A percentile compares a stretch with the other conserved stretches of the same genome.
Evolutionary conservation across 208 protist species (phyloP).

Genomic region (Tritrichomonas musculus): DNA sequence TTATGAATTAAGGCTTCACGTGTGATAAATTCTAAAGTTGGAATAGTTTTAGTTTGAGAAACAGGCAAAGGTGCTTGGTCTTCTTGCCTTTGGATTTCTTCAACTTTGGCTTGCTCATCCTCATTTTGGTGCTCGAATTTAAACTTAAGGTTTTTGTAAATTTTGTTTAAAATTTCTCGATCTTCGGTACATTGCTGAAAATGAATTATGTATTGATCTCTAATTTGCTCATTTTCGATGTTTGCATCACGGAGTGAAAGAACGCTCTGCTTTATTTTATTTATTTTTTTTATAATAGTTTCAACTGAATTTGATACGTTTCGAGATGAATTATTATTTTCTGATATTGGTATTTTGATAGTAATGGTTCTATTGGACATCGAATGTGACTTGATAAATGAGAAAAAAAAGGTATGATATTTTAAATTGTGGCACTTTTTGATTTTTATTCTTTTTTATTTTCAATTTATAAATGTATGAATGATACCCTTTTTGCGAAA

Average conservation of each 20-base stretch:
- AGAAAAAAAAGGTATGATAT: no score
- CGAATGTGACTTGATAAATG: no score
- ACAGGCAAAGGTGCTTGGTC: neutral
- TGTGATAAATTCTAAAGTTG: neutral
- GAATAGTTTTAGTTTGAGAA: neutral
- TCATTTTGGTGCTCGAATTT: neutral
- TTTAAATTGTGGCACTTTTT: no score
- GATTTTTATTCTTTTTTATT: no score
- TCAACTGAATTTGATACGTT: no score
- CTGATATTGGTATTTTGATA: no score
- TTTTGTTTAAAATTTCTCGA: neutral
- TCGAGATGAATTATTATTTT: no score
- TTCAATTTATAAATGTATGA: no score
- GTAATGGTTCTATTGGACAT: no score
- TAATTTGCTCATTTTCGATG: neutral
- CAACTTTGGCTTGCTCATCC: neutral
- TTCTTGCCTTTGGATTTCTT: neutral
- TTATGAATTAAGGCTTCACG: neutral
- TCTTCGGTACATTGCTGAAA: slow-evolving; percentile 19
- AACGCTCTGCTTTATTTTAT: neutral
- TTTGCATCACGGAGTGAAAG: neutral
- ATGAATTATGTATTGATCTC: slow-evolving; percentile 28
- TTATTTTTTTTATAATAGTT: no score
- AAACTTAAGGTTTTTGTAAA: slow-evolving; percentile 6
- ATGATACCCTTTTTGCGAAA: no score